Evolutionary conservation across 2,329 filamentous ascomycete species (phyloP).

Genomic region (Aschersonia sp.): DNA sequence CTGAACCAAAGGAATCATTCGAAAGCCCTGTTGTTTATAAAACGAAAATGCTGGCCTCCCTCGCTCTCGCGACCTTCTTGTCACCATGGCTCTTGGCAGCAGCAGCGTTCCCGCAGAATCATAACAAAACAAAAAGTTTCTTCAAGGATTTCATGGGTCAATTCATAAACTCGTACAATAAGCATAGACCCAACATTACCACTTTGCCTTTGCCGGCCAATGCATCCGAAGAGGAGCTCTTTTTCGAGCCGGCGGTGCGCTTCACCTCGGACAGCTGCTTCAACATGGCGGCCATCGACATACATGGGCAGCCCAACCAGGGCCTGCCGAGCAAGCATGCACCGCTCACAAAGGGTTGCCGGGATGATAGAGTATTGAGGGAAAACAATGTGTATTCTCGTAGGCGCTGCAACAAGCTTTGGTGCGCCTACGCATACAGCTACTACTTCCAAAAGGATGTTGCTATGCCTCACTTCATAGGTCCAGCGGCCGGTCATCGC

Average conservation of each 20-base stretch:
- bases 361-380: conserved; percentile 6
- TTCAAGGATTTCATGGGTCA: no score
- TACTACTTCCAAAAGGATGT: conserved; percentile 12
- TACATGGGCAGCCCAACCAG: conserved; percentile 13
- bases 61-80: no score
- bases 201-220: background rate
- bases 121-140: no score
- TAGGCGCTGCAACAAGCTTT: conserved; percentile 10
- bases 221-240: conserved; percentile 1
- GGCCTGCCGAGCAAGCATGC: conserved; percentile 9
- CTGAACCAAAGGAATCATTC: no score
- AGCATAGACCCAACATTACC: no score
- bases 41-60: no score
- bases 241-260: conserved; percentile 5
- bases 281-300: conserved; percentile 17
- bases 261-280: conserved; percentile 7
- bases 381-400: conserved; percentile 12
- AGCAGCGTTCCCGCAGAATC: no score
- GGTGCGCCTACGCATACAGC: conserved; percentile 11
- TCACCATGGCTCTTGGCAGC: no score
- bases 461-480: conserved; percentile 1
- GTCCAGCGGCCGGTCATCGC: conserved; percentile 6
- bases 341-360: conserved; percentile 4
- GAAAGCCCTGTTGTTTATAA: no score
- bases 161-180: no score